These are phyloP conservation scores for Cladosporium velox DNA, from an alignment of 2,329 filamentous ascomycete genomes.

Conservation along the genomic window DNA sequence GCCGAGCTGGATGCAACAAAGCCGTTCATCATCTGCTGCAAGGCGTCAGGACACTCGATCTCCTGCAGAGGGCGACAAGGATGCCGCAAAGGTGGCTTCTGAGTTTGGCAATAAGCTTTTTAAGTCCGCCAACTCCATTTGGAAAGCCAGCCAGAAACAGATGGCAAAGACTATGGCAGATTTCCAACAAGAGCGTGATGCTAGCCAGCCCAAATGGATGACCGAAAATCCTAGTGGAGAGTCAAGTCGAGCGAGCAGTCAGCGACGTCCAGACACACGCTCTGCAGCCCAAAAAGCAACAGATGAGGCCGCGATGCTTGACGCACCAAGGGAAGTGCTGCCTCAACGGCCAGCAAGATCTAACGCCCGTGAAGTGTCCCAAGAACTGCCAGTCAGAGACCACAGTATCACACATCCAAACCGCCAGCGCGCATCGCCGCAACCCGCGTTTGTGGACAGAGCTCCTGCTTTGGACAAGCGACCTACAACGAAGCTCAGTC, in stretches of 20 bases:
- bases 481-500: constrained; percentile 62
- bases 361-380: constrained; percentile 26
- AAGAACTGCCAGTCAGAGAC: constrained; percentile 25
- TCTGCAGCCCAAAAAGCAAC: constrained; percentile 39
- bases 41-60: constrained; percentile 57
- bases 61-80: constrained; percentile 60
- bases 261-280: constrained; percentile 32
- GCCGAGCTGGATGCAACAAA: constrained; percentile 66
- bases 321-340: constrained; percentile 60
- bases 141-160: constrained; percentile 93
- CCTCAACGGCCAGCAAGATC: constrained; percentile 46
- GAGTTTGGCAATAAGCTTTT: constrained; percentile 81
- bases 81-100: constrained; percentile 77
- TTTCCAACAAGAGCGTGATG: constrained; percentile 73
- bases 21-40: constrained; percentile 50
- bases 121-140: constrained; percentile 91
- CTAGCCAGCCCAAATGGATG: constrained; percentile 94
- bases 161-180: constrained; percentile 91
- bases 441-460: constrained; percentile 44
- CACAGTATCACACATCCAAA: constrained; percentile 37
- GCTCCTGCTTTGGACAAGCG: constrained; percentile 38
- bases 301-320: constrained; percentile 73
- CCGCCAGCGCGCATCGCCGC: constrained; percentile 42
- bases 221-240: constrained; percentile 57
- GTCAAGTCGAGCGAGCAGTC: constrained; percentile 31